A percentile compares a stretch with the other conserved stretches of the same genome.
phyloP scores from a whole-genome alignment of 2,329 filamentous ascomycete genomes.

The Xylariaceae sp. region DNA sequence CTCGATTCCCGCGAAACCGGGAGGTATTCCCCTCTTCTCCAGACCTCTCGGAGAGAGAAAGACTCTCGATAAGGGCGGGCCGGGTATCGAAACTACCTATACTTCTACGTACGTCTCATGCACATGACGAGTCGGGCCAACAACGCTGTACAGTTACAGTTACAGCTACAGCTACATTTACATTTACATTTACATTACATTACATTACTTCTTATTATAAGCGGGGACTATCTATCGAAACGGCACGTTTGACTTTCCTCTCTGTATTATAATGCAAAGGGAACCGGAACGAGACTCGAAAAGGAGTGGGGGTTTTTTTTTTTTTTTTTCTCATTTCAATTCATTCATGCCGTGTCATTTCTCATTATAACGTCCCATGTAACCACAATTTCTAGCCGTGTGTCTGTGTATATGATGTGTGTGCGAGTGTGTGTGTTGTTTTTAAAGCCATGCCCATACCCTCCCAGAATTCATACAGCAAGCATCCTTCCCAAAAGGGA shows the following conservation, averaged over 20 bases:
- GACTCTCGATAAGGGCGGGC: no score
- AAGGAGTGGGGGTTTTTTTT: no score
- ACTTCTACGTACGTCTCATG: neutral
- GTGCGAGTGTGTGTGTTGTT: no score
- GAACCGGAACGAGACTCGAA: no score
- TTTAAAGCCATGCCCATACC: neutral
- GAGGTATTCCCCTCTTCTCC: neutral
- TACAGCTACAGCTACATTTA: no score
- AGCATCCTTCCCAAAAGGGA: slow-evolving; percentile 7
- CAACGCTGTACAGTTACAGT: neutral
- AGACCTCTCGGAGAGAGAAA: no score
- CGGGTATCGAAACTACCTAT: neutral
- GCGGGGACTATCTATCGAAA: no score
- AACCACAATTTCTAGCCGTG: slow-evolving; percentile 23
- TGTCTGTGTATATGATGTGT: neutral
- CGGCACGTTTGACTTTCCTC: no score
- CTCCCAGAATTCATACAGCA: slow-evolving; percentile 10
- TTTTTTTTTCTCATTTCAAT: slow-evolving; percentile 16
- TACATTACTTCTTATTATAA: neutral
- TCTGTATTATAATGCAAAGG: no score
- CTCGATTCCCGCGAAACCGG: neutral
- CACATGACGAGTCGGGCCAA: neutral
- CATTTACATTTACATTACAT: neutral
- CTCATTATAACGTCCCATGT: slow-evolving; percentile 26
- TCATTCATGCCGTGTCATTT: slow-evolving; percentile 27